Evolutionary conservation across 2,329 filamentous ascomycete species (phyloP).

Genomic region (Botrytis galanthina): DNA sequence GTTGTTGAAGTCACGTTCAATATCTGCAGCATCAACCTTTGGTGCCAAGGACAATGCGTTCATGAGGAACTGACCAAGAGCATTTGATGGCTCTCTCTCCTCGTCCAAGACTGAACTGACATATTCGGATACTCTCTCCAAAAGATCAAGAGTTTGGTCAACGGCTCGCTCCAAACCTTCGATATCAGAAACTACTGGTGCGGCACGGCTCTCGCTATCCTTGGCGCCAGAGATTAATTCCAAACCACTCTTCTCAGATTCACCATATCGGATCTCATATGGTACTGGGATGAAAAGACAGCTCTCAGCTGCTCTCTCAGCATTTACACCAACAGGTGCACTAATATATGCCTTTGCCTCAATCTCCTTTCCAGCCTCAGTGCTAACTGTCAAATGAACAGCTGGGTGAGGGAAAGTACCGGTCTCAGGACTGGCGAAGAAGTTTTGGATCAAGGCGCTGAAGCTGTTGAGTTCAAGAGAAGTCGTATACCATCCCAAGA

Average conservation of each 20-base stretch:
- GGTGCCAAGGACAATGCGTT: constrained; percentile 89
- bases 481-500: constrained; percentile 98
- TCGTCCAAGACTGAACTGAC: constrained; percentile 93
- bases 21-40: constrained; percentile 86
- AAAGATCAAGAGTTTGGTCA: constrained; percentile 82
- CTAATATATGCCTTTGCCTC: constrained; percentile 93
- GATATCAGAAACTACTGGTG: constrained; percentile 79
- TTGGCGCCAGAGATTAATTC: constrained; percentile 83
- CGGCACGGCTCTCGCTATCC: constrained; percentile 71
- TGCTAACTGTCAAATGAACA: constrained; percentile 92
- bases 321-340: constrained; percentile 88
- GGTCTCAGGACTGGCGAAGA: constrained; percentile 95
- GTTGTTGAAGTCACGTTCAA: constrained; percentile 99
- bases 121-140: constrained; percentile 89
- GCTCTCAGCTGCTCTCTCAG: constrained; percentile 91
- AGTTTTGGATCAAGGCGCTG: constrained; percentile 98
- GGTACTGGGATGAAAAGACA: constrained; percentile 97
- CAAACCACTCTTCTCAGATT: constrained; percentile 72
- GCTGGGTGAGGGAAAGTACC: constrained; percentile 98
- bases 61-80: constrained; percentile 91
- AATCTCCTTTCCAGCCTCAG: constrained; percentile 82
- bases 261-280: constrained; percentile 87
- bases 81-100: constrained; percentile 83
- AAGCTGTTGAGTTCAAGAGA: constrained; percentile 97
- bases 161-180: constrained; percentile 83